These are phyloP conservation scores for Fagopyrum tataricum DNA, from an alignment of 148 eudicot species.

Conservation along the genomic window DNA sequence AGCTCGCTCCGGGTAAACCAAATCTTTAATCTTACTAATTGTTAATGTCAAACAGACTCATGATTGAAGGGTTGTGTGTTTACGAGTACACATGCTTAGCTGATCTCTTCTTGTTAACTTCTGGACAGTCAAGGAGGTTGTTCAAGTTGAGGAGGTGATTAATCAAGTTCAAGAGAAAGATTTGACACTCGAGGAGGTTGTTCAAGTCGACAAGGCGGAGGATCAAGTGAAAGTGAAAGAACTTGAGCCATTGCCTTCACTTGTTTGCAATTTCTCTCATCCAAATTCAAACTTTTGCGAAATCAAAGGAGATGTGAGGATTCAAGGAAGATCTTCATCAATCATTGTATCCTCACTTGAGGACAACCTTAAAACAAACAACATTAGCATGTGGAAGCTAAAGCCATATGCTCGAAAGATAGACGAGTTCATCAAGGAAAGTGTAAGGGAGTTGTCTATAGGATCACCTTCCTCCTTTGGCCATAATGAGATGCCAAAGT, in stretches of 20 bases:
- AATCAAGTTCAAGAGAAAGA: conserved; percentile 1
- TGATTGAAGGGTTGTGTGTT: conserved; percentile 3
- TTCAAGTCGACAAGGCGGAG: conserved; percentile 17
- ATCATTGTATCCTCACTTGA: conserved; percentile 23
- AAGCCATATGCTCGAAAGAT: conserved; percentile 11
- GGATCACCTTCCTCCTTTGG: conserved; percentile 7
- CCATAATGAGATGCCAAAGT: conserved; percentile 8
- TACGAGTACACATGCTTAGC: too few species aligned
- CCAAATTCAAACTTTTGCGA: conserved; percentile 46
- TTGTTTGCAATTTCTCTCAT: conserved; percentile 32
- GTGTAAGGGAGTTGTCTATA: neutral
- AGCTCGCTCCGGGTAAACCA: neutral
- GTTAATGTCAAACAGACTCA: neutral
- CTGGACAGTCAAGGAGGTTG: conserved; percentile 3
- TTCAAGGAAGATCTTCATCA: conserved; percentile 47
- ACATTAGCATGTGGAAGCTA: conserved; percentile 8
- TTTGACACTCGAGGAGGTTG: too few species aligned
- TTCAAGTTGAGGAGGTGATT: neutral
- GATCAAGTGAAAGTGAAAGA: neutral
- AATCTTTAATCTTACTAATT: neutral
- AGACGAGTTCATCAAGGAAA: neutral
- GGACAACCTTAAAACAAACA: neutral
- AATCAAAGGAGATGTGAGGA: conserved; percentile 39
- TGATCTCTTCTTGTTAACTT: neutral
- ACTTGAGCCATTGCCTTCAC: neutral